Conservation (phyloP, 78 protist species). For the Dictyostelium citrinum region DNA sequence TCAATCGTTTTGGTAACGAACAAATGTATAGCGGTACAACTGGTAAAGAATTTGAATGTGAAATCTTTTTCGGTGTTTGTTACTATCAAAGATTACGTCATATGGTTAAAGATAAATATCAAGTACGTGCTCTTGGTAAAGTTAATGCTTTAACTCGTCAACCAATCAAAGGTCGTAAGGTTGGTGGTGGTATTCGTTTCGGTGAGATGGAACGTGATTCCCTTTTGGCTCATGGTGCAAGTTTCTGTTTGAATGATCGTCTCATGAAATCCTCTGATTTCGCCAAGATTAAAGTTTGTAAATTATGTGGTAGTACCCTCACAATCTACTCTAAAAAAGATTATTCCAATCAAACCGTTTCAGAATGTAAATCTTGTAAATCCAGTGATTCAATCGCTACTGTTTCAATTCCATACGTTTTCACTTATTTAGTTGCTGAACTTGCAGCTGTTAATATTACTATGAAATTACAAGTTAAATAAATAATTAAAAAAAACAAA, state of each 20-base stretch:
- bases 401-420: constrained; percentile 92
- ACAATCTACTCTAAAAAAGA: constrained; percentile 40
- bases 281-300: constrained; percentile 73
- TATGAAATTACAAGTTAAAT: constrained; percentile 33
- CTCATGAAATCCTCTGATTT: constrained; percentile 92
- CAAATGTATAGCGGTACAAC: constrained; percentile 91
- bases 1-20: constrained; percentile 93
- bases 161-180: constrained; percentile 96
- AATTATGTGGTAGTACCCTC: constrained; percentile 83
- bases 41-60: constrained; percentile 93
- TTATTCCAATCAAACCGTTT: background rate
- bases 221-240: constrained; percentile 96
- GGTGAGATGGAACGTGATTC: constrained; percentile 99
- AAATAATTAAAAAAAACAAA: background rate
- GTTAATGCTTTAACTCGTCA: constrained; percentile 93
- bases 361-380: constrained; percentile 69
- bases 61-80: constrained; percentile 95
- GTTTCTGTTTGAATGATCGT: constrained; percentile 95
- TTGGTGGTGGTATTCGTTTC: constrained; percentile 96
- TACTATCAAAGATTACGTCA: constrained; percentile 99
- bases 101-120: constrained; percentile 99
- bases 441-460: constrained; percentile 91
- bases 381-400: background rate
- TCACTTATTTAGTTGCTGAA: constrained; percentile 92
- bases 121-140: constrained; percentile 97